phyloP scores from a whole-genome alignment of 495 filamentous ascomycete species.

The Neurospora intermedia region DNA sequence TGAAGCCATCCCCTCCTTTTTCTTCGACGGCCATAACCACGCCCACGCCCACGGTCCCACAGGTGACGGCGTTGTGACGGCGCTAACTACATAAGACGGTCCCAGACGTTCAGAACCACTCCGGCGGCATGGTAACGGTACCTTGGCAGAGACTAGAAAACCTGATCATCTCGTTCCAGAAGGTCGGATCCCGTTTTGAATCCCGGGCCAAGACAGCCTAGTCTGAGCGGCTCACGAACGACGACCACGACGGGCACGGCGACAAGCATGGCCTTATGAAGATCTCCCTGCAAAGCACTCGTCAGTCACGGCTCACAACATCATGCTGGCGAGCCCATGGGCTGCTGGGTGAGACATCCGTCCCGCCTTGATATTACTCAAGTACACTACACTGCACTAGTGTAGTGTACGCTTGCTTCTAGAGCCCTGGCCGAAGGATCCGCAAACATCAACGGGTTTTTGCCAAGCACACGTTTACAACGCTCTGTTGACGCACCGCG shows the following conservation, averaged over 20 bases:
- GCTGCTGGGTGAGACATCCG: neutral
- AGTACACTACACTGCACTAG: too few species aligned
- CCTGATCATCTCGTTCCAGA: neutral
- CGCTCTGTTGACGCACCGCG: neutral
- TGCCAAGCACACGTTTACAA: neutral
- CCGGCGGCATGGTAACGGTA: neutral
- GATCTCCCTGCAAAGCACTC: neutral
- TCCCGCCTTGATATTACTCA: neutral
- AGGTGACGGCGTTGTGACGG: neutral
- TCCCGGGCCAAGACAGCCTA: neutral
- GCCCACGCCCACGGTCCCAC: neutral
- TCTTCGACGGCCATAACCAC: neutral
- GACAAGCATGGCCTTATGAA: neutral
- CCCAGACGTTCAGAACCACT: neutral
- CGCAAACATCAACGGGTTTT: neutral
- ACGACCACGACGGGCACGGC: neutral
- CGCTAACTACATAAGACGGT: neutral
- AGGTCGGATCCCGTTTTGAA: neutral
- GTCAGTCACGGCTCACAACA: neutral
- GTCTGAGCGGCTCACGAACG: neutral
- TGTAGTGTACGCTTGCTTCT: neutral
- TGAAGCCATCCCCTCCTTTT: neutral
- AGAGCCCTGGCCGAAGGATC: neutral
- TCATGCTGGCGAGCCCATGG: neutral
- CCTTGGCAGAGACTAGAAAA: neutral